Evolutionary conservation across 176 grass and related monocot genomes (phyloP), one percentile per base, ranked within the genome.

Genomic region (Aechmea fasciata): DNA sequence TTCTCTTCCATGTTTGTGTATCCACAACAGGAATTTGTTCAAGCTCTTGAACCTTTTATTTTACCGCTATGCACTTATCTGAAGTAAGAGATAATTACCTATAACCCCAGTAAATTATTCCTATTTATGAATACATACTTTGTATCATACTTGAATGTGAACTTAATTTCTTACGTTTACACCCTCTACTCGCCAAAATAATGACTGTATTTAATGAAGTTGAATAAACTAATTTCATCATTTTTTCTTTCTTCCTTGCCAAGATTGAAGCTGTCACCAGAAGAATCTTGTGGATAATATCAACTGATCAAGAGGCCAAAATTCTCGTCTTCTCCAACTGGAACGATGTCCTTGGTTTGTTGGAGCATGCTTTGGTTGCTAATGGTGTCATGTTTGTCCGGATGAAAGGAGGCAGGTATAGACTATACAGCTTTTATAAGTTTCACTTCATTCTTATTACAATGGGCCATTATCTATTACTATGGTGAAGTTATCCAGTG

Each of bases 381-480:
- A 96, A 96, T 41, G 76, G 72, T 64, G 73, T 96, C 63, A 75
- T 80, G 74, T 96, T 81, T 79, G 83, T 87, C 69, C 83, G 93
- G 48, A 96, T 96, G 93, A 96, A 96, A 87, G 93, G 93, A 67
- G 93, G 93, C 83, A 87, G 93, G 93, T 96, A 83, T 70, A 79
- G 33, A 41, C 33, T 41, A 26, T 26, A 73, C 64, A 69, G 15
- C 53, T 24, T 11, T 52, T 74, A 20, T 22, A 13, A 13, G 71
- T 17, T 23, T 61, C 55, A 41, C 33, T 7, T 41, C 33, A 41
- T 41, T 41, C 33, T 41, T 6, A 41, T 41, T 41, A 41, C 33
- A 41, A 41, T 41, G 33, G 33, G 33, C 33, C 33, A 1, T 41
- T 41, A 41, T 71, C 59, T 76, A 82, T 19, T 76, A 51, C 22